A percentile compares a stretch with the other conserved stretches of the same genome.
These are phyloP conservation scores for Phytophthora multivora DNA, from an alignment of 352 stramenopile genomes.

Conservation along the genomic window DNA sequence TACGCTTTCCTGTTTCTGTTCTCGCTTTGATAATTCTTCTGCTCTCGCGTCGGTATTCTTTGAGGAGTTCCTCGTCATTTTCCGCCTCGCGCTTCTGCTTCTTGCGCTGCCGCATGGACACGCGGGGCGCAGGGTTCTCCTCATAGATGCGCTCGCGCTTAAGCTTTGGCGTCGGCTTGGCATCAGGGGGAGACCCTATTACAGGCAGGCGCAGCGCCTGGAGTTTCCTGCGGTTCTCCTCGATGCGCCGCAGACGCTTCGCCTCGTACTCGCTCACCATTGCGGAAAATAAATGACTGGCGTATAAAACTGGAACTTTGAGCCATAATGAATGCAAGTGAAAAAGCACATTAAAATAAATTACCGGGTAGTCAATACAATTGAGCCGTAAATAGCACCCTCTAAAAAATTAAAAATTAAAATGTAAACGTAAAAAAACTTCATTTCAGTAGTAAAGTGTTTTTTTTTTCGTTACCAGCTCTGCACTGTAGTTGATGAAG, in stretches of 20 bases:
- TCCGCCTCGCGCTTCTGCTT: slow-evolving; percentile 4
- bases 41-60: slow-evolving; percentile 2
- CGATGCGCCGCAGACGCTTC: slow-evolving; percentile 63
- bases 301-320: neutral
- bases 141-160: slow-evolving; percentile 12
- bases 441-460: too few relatives aligned
- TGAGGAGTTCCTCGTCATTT: neutral
- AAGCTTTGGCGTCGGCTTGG: neutral
- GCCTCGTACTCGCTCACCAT: slow-evolving; percentile 60
- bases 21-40: slow-evolving; percentile 4
- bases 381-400: neutral
- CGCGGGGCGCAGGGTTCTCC: slow-evolving; percentile 11
- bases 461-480: too few relatives aligned
- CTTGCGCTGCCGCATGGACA: slow-evolving; percentile 17
- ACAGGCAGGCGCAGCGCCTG: slow-evolving; percentile 39
- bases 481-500: too few relatives aligned
- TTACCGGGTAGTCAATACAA: too few relatives aligned
- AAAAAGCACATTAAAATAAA: too few relatives aligned
- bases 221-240: slow-evolving; percentile 54
- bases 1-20: slow-evolving; percentile 6
- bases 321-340: too few relatives aligned
- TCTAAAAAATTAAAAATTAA: neutral
- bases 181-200: neutral
- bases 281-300: slow-evolving; percentile 30
- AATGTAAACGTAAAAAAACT: neutral